These are phyloP conservation scores for Conticribra weissflogii DNA, from an alignment of 108 stramenopile genomes.

Conservation along the genomic window DNA sequence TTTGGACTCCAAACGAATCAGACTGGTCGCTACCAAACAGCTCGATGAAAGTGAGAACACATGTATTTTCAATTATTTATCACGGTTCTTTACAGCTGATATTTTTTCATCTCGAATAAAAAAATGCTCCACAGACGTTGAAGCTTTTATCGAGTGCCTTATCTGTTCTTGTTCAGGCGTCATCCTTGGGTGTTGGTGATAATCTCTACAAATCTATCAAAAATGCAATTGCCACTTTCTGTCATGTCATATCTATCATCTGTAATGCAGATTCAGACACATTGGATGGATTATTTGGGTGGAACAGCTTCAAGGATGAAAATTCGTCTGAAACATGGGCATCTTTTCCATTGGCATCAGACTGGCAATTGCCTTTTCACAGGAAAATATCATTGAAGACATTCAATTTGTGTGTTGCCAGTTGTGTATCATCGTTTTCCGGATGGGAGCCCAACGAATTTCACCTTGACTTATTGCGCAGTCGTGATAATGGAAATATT, in stretches of 20 bases:
- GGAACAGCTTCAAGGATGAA: background rate
- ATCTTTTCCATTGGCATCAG: conserved; percentile 46
- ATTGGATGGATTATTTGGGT: background rate
- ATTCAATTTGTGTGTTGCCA: conserved; percentile 75
- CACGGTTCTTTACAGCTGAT: background rate
- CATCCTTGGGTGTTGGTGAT: conserved; percentile 4
- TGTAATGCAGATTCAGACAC: conserved; percentile 10
- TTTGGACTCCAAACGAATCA: conserved; percentile 30
- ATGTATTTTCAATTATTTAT: conserved; percentile 2
- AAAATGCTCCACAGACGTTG: conserved; percentile 20
- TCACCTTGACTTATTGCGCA: conserved; percentile 53
- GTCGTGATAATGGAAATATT: conserved; percentile 47
- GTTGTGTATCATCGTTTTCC: conserved; percentile 78
- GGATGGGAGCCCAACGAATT: conserved; percentile 84
- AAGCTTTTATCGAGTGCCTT: conserved; percentile 23
- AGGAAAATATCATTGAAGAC: conserved; percentile 51
- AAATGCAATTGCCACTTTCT: conserved; percentile 14
- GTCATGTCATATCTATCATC: conserved; percentile 28
- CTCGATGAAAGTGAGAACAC: conserved; percentile 25
- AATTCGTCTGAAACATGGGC: conserved; percentile 21
- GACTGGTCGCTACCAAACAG: conserved; percentile 32
- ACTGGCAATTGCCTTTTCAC: conserved; percentile 54
- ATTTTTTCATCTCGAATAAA: too few species aligned
- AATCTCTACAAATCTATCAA: conserved; percentile 5
- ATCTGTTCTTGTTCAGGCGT: conserved; percentile 23